phyloP scores from a whole-genome alignment of 495 filamentous ascomycete species.

The Penicillium ochrochloron region DNA sequence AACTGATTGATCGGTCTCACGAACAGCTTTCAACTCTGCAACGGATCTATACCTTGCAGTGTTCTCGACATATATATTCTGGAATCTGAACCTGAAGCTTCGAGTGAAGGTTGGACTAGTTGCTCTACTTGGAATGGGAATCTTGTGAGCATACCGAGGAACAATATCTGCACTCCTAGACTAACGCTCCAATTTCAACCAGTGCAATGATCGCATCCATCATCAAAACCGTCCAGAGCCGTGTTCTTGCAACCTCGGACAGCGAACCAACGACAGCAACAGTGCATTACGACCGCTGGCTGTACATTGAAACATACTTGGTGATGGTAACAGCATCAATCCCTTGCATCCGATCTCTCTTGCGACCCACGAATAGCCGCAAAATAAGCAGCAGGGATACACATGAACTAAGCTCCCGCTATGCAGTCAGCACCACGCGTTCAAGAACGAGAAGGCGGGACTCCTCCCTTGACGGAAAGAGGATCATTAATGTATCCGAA shows the following conservation, averaged over 20 bases:
- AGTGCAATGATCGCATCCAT: constrained; percentile 42
- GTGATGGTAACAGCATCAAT: constrained; percentile 42
- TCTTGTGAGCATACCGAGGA: constrained; percentile 39
- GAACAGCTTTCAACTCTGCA: constrained; percentile 44
- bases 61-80: constrained; percentile 52
- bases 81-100: constrained; percentile 45
- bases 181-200: background rate
- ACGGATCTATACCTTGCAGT: constrained; percentile 55
- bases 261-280: constrained; percentile 36
- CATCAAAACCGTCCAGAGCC: constrained; percentile 36
- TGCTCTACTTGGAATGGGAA: constrained; percentile 48
- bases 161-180: background rate
- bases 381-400: constrained; percentile 19
- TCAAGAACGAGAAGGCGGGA: constrained; percentile 18
- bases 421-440: constrained; percentile 10
- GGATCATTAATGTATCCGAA: constrained; percentile 19
- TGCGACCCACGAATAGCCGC: constrained; percentile 16
- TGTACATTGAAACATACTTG: constrained; percentile 38
- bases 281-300: constrained; percentile 33
- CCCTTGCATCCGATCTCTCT: constrained; percentile 34
- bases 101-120: constrained; percentile 53
- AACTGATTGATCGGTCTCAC: background rate
- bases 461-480: constrained; percentile 21
- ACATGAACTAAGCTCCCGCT: constrained; percentile 23
- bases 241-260: constrained; percentile 29